Conservation (phyloP, 2,329 filamentous ascomycete genomes). For the Corynespora cassiicola region DNA sequence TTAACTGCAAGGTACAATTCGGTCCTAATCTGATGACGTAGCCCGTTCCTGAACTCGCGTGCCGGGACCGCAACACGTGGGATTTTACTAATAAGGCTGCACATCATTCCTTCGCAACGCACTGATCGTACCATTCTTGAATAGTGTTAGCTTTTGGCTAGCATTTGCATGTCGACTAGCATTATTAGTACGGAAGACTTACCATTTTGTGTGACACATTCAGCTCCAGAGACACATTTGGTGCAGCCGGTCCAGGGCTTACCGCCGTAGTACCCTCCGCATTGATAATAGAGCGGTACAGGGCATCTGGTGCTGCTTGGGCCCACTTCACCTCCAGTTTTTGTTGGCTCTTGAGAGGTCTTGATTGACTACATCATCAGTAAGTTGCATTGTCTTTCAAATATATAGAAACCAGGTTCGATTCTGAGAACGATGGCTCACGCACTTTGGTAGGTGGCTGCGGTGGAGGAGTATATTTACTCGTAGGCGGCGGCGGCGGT, state of each 20-base stretch:
- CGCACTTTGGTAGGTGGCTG: slow-evolving; percentile 2
- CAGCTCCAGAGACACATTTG: slow-evolving; percentile 30
- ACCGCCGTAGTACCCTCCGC: slow-evolving; percentile 32
- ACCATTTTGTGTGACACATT: slow-evolving; percentile 37
- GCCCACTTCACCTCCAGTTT: slow-evolving; percentile 23
- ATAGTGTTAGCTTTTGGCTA: background rate
- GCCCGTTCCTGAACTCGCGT: no score
- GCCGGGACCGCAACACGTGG: no score
- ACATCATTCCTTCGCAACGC: slow-evolving; percentile 30
- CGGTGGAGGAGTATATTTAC: slow-evolving; percentile 12
- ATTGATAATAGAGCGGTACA: slow-evolving; percentile 39
- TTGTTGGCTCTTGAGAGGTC: slow-evolving; percentile 14
- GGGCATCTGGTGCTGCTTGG: slow-evolving; percentile 38
- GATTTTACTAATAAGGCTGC: no score
- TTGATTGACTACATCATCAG: slow-evolving; percentile 12
- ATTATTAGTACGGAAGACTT: slow-evolving; percentile 12
- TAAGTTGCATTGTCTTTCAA: background rate
- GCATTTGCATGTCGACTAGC: no score
- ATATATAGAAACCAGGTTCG: background rate
- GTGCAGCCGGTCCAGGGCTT: slow-evolving; percentile 35
- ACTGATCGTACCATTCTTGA: slow-evolving; percentile 37
- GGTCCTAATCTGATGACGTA: no score
- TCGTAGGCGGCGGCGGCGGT: slow-evolving; percentile 7
- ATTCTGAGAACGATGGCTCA: no score
- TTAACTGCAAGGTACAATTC: no score